Base-by-base conservation (phyloP, 2,329 filamentous ascomycete genomes). In the Mycosphaerelloides madeirae region DNA sequence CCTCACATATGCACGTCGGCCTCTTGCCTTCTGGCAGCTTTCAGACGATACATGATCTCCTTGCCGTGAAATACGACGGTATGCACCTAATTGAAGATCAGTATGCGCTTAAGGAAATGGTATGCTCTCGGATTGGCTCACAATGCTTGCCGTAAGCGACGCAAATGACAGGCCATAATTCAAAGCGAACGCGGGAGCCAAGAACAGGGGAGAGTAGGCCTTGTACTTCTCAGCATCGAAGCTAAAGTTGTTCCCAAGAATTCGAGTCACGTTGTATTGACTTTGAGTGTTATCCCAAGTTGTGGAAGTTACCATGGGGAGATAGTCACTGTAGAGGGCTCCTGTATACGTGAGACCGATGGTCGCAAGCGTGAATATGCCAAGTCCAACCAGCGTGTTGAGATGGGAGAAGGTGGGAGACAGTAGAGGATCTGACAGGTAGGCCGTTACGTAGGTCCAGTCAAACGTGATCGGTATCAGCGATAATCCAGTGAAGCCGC, bases 111-210 rank as follows among this genome's bases (percentile, higher is more conserved):
- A n/a, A n/a, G n/a, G n/a, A n/a, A n/a, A n/a, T n/a, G n/a, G n/a
- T n/a, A n/a, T n/a, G n/a, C n/a, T n/a, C n/a, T n/a, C n/a, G n/a
- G n/a, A n/a, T n/a, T n/a, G n/a, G n/a, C n/a, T n/a, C n/a, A 86
- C 87, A 14, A 95, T 69, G 11, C 94, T 72, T 1, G 87, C 84
- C 18, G 87, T 83, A 15, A 95, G 72, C 1, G 84, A 85, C 11
- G 88, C 88, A 62, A 95, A 94, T 58, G 93, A 87, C 18, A 94
- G 77, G 2, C 84, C 87, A 55, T 94, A 95, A 60, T 86, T 90
- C 31, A 94, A 74, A 15, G 90, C 85, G 60, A 93, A 95, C 0
- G 88, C 93, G 48, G 93, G 88, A 1, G 88, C 87, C 7, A 94
- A 69, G 54, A 90, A 95, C 1, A 94, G 85, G 14, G 85, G 80